phyloP scores from a whole-genome alignment of 495 filamentous ascomycete species.

The Usnea hakonensis region DNA sequence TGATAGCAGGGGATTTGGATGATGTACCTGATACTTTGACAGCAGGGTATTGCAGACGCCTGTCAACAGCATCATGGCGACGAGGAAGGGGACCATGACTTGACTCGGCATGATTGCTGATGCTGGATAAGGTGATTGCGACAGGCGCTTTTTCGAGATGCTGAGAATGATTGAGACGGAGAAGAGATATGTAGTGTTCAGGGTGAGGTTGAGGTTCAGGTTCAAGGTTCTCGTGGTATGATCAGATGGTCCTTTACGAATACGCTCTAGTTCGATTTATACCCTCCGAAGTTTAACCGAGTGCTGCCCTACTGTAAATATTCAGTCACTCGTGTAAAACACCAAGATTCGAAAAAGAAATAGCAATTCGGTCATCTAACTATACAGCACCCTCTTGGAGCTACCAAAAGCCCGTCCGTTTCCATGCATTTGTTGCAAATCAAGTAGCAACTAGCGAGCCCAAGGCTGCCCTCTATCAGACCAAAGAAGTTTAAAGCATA shows the following conservation, averaged over 20 bases:
- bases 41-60: conserved; percentile 96
- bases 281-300: background rate
- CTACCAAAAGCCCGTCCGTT: background rate
- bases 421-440: background rate
- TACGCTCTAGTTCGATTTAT: no score
- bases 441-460: background rate
- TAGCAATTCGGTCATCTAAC: background rate
- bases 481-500: background rate
- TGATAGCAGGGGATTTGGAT: background rate
- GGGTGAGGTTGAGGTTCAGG: no score
- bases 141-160: background rate
- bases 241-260: no score
- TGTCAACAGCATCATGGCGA: conserved; percentile 85
- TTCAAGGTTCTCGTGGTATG: background rate
- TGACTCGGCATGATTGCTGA: conserved; percentile 43
- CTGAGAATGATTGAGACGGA: no score
- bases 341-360: background rate
- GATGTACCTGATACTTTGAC: conserved; percentile 81
- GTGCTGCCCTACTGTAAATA: no score
- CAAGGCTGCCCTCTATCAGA: background rate
- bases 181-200: background rate
- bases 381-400: background rate
- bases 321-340: no score
- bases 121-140: background rate
- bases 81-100: conserved; percentile 68